A percentile compares a stretch with the other conserved stretches of the same genome.
These are phyloP conservation scores for Kwoniella sp. DNA, from an alignment of 768 basidiomycete genomes.

Conservation along the genomic window DNA sequence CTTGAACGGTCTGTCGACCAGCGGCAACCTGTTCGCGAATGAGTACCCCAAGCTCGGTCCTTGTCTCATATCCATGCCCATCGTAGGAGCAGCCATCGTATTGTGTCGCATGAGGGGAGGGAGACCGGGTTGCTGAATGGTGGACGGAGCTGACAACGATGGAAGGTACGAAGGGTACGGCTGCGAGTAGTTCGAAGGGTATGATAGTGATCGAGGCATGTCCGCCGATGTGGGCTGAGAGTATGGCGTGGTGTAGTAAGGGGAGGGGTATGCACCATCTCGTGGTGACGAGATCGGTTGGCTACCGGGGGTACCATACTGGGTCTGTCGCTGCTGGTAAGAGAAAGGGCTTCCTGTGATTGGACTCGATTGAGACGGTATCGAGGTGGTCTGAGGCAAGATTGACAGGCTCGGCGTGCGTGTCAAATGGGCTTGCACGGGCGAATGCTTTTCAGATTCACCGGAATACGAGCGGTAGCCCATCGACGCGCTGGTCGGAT, in stretches of 20 bases:
- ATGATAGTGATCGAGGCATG: slow-evolving; percentile 48
- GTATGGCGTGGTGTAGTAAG: slow-evolving; percentile 31
- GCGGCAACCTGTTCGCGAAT: slow-evolving; percentile 40
- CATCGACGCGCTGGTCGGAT: slow-evolving; percentile 34
- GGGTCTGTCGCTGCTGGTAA: slow-evolving; percentile 23
- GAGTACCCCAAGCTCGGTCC: slow-evolving; percentile 37
- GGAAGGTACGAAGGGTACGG: slow-evolving; percentile 32
- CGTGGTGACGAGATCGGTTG: slow-evolving; percentile 29
- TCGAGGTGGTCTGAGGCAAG: slow-evolving; percentile 11
- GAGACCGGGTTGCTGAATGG: slow-evolving; percentile 20
- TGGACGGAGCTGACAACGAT: slow-evolving; percentile 29
- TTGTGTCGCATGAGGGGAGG: slow-evolving; percentile 38
- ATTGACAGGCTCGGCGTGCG: slow-evolving; percentile 32
- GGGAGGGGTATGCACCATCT: slow-evolving; percentile 25
- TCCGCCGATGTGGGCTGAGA: slow-evolving; percentile 35
- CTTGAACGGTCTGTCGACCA: slow-evolving; percentile 55
- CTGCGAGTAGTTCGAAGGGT: slow-evolving; percentile 38
- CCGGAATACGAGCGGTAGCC: slow-evolving; percentile 42
- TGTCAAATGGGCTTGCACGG: slow-evolving; percentile 15
- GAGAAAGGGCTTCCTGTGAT: slow-evolving; percentile 16
- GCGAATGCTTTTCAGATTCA: slow-evolving; percentile 26
- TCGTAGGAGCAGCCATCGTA: slow-evolving; percentile 26
- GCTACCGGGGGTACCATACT: slow-evolving; percentile 15
- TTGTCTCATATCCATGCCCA: slow-evolving; percentile 30
- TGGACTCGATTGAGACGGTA: slow-evolving; percentile 25